phyloP scores from a whole-genome alignment of 2,329 filamentous ascomycete genomes.

The Stagonosporopsis vannaccii region DNA sequence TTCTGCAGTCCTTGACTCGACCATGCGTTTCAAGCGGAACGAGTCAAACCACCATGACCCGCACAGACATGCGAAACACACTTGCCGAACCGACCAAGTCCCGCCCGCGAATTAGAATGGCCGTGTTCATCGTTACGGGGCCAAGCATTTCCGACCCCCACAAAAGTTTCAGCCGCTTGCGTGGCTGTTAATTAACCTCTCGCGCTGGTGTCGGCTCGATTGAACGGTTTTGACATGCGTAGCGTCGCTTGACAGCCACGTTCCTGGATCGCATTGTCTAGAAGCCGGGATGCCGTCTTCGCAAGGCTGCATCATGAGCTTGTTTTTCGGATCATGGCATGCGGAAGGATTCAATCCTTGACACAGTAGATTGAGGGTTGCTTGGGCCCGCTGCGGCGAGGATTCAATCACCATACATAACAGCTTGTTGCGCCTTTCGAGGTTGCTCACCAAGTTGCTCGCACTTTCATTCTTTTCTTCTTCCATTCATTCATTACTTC shows the following conservation, averaged over 20 bases:
- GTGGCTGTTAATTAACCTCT: slow-evolving; percentile 35
- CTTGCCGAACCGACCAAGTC: slow-evolving; percentile 21
- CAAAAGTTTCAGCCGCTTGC: slow-evolving; percentile 22
- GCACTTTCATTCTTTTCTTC: slow-evolving; percentile 21
- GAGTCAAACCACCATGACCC: slow-evolving; percentile 17
- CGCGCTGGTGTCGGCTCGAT: slow-evolving; percentile 24
- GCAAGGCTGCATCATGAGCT: slow-evolving; percentile 21
- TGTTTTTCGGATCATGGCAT: slow-evolving; percentile 16
- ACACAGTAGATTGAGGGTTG: slow-evolving; percentile 29
- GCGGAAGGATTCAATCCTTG: slow-evolving; percentile 17
- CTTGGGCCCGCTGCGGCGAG: slow-evolving; percentile 22
- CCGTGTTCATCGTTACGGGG: slow-evolving; percentile 5
- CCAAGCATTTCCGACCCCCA: slow-evolving; percentile 17
- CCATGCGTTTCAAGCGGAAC: slow-evolving; percentile 31
- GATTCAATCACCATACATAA: slow-evolving; percentile 24
- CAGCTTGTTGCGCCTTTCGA: neutral
- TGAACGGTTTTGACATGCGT: slow-evolving; percentile 26
- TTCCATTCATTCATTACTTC: slow-evolving; percentile 28
- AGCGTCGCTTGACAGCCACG: slow-evolving; percentile 19
- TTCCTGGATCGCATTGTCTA: slow-evolving; percentile 25
- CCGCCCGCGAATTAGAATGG: slow-evolving; percentile 19
- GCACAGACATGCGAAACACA: slow-evolving; percentile 21
- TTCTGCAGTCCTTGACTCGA: slow-evolving; percentile 23
- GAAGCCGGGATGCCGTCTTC: slow-evolving; percentile 14
- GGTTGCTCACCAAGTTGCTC: slow-evolving; percentile 19